Evolutionary conservation across 2,329 filamentous ascomycete genomes (phyloP), one percentile per base, ranked within the genome.

Genomic region (Byssothecium circinans): DNA sequence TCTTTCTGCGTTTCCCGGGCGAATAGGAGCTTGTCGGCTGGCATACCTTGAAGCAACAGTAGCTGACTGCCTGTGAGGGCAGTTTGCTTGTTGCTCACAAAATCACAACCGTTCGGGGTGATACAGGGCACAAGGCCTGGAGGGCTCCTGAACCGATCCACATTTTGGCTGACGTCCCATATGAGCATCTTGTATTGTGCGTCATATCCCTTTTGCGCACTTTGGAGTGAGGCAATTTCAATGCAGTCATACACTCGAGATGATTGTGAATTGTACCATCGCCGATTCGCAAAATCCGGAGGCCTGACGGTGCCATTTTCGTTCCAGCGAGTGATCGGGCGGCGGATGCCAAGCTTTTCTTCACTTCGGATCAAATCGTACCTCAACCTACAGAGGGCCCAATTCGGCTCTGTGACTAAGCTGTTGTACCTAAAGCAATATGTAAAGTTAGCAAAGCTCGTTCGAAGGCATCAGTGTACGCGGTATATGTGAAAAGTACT

Each of bases 101-200:
- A 88, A 1, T 81, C 79, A 7, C 81, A 75, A 0, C 85, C 86
- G 5, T 63, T 74, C 0, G 88, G 88, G 0, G 87, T 89, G 8
- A 91, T 74, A 60, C 88, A 91, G 0, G 81, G 78, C 2, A 81
- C 73, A 5, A 88, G 75, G 0, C 87, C 88, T 33, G 79, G 68
- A 0, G 65, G 66, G 41, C 81, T 76, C 1, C 67, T 68, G 10
- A 78, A 76, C 12, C 86, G 76, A 59, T 89, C 85, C 8, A 89
- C 77, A 43, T 90, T 91, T 60, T 91, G 88, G 5, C 85, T 88
- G 0, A 89, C 70, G 49, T 92, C 85, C 54, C 83, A 77, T 2
- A 68, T 53, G 6, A 48, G 42, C 71, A 76, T 77, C 61, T 85
- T 85, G 62, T 72, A 82, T 12, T 75, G 71, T 33, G 80, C 76